Percentiles rank a stretch among this genome's conserved stretches.
Evolutionary conservation across 2,329 filamentous ascomycete genomes (phyloP).

Genomic region (Penicillium sclerotigenum): DNA sequence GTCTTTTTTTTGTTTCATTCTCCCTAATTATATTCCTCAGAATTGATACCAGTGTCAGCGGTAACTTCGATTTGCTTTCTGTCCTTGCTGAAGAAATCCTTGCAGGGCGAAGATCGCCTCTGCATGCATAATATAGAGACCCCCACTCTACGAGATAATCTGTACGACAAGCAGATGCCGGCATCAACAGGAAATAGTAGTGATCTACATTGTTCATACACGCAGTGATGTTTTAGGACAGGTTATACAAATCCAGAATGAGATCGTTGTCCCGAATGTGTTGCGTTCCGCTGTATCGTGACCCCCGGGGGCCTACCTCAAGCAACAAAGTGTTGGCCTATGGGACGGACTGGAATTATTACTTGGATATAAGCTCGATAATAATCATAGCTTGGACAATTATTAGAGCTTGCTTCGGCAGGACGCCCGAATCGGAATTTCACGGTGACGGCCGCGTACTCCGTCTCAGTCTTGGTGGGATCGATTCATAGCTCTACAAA

Average conservation of each 20-base stretch:
- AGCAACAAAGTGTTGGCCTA: not conserved
- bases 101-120: not conserved
- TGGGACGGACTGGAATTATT: conserved; percentile 4
- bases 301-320: not conserved
- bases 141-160: not conserved
- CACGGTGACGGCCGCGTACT: conserved; percentile 1
- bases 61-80: not conserved
- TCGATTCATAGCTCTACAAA: not conserved
- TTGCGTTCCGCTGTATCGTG: not conserved
- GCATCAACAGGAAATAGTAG: not conserved
- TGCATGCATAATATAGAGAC: not conserved
- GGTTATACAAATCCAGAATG: not conserved
- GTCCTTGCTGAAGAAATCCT: not conserved
- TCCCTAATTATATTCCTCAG: too few species aligned
- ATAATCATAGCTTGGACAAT: conserved; percentile 1
- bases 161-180: not conserved
- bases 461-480: not conserved
- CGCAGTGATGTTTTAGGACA: not conserved
- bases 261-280: not conserved
- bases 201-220: not conserved
- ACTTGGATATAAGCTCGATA: conserved; percentile 11
- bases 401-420: conserved; percentile 2
- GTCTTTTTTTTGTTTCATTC: not conserved
- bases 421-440: conserved; percentile 15
- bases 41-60: not conserved